Conservation (phyloP, 257 asterid genomes). For the Solanum paucissectum region DNA sequence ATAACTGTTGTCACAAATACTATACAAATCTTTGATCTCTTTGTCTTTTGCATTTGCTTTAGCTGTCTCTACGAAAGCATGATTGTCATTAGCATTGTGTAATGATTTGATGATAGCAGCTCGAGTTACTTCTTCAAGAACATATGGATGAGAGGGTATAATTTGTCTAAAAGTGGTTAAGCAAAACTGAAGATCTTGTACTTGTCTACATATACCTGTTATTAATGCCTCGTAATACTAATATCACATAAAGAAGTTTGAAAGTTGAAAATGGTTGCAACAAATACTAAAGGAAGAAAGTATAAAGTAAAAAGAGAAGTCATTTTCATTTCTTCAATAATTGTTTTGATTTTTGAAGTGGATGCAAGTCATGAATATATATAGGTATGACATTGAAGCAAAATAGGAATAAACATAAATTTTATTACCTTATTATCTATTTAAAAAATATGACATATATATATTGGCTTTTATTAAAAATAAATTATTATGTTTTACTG, state of each 20-base stretch:
- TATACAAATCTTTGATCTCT: background rate
- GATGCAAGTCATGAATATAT: too few species aligned
- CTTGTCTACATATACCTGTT: background rate
- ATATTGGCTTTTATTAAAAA: too few species aligned
- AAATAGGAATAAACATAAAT: too few species aligned
- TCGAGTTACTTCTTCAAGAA: background rate
- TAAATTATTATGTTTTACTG: too few species aligned
- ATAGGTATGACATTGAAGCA: too few species aligned
- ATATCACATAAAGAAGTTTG: background rate
- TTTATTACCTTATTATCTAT: too few species aligned
- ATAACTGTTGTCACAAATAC: background rate
- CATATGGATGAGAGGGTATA: background rate
- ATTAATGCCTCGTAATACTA: background rate
- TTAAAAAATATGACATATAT: too few species aligned
- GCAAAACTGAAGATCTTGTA: background rate
- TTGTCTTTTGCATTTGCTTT: background rate
- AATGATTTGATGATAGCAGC: background rate
- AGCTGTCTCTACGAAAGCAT: background rate
- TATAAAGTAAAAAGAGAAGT: too few species aligned
- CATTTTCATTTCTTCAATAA: too few species aligned
- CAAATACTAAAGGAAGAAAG: too few species aligned
- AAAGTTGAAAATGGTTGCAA: background rate
- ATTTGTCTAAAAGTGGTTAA: background rate
- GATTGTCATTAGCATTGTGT: background rate
- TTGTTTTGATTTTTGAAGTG: too few species aligned